A percentile compares a stretch with the other conserved stretches of the same genome.
Evolutionary conservation across 345 rosid genomes (phyloP).

Genomic region (Rhodamnia rubescens): DNA sequence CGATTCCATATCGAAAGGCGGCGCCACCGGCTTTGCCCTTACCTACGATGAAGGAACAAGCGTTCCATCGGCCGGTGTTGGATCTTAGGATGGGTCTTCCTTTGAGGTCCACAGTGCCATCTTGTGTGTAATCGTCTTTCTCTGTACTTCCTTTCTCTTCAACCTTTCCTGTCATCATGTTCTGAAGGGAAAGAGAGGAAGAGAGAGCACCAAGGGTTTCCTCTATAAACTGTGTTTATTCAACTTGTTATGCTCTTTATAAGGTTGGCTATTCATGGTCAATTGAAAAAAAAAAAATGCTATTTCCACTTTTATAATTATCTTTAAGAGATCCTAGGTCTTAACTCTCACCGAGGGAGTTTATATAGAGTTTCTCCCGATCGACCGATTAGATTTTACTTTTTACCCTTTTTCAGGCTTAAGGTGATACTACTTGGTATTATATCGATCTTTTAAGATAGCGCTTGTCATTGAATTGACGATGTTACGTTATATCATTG

Average conservation of each 20-base stretch:
- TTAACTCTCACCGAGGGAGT: not conserved
- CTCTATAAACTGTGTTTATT: not conserved
- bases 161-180: slow-evolving; percentile 1
- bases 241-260: not conserved
- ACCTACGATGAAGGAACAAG: slow-evolving; percentile 46
- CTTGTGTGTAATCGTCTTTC: slow-evolving; percentile 25
- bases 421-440: not conserved
- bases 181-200: not conserved
- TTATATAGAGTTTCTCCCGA: not conserved
- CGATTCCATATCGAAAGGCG: not conserved
- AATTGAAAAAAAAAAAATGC: too few relatives aligned
- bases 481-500: too few relatives aligned
- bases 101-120: slow-evolving; percentile 41
- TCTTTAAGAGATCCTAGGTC: not conserved
- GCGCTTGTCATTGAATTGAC: not conserved
- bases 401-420: not conserved
- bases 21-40: not conserved
- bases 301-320: too few relatives aligned
- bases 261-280: not conserved
- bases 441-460: not conserved
- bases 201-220: not conserved
- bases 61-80: slow-evolving; percentile 40
- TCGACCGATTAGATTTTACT: not conserved
- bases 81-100: slow-evolving; percentile 37
- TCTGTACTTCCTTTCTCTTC: slow-evolving; percentile 10